Conservation (phyloP, 768 basidiomycete genomes). For the Pleurotus djamor region DNA sequence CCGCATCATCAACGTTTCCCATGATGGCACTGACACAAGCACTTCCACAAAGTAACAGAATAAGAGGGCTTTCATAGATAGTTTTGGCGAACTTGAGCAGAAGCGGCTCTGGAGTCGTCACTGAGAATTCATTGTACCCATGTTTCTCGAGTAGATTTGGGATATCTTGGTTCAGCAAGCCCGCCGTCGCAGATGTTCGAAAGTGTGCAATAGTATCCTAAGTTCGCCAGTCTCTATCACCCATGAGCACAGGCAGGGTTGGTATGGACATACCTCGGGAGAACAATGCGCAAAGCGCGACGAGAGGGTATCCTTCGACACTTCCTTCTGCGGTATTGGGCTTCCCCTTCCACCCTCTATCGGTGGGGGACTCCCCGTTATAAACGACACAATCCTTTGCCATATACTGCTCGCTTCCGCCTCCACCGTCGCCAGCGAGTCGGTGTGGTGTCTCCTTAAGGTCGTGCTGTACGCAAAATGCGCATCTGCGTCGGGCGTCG, state of each 20-base stretch:
- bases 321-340: conserved; percentile 26
- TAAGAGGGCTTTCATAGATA: conserved; percentile 93
- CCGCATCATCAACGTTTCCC: conserved; percentile 95
- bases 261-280: conserved; percentile 48
- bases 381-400: conserved; percentile 36
- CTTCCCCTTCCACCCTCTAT: conserved; percentile 26
- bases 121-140: conserved; percentile 95
- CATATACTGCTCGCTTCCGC: conserved; percentile 51
- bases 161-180: conserved; percentile 64
- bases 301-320: conserved; percentile 53
- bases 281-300: conserved; percentile 66
- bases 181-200: conserved; percentile 57
- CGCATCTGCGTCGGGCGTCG: conserved; percentile 59
- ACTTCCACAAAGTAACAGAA: conserved; percentile 87
- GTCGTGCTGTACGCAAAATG: conserved; percentile 88
- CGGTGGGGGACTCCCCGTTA: conserved; percentile 33
- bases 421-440: conserved; percentile 43
- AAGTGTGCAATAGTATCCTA: conserved; percentile 78
- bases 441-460: conserved; percentile 62
- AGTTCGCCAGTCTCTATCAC: not conserved
- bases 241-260: not conserved
- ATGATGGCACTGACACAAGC: conserved; percentile 86
- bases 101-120: conserved; percentile 76
- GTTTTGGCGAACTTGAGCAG: conserved; percentile 91
- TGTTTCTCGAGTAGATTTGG: conserved; percentile 61